phyloP scores from a whole-genome alignment of 306 rosid genomes.

The Alnus rubra region DNA sequence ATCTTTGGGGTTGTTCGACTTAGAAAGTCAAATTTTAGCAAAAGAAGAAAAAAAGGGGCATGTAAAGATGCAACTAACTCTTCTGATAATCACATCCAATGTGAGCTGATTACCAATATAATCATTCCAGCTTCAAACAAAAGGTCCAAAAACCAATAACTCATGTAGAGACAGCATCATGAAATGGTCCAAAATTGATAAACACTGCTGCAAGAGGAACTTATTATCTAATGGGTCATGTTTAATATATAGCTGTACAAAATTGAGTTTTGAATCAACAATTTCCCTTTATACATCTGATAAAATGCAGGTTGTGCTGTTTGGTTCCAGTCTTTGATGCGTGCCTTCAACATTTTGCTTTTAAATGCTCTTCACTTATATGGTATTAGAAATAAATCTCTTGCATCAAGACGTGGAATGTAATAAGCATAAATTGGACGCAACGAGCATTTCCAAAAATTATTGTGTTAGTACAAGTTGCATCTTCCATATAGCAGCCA shows the following conservation, averaged over 20 bases:
- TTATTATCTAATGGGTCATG: neutral
- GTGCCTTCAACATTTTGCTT: neutral
- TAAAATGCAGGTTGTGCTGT: neutral
- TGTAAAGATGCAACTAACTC: neutral
- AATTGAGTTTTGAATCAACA: neutral
- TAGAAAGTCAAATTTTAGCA: neutral
- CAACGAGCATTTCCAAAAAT: neutral
- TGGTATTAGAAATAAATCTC: neutral
- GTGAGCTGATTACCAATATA: neutral
- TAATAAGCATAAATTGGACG: neutral
- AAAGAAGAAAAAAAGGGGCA: neutral
- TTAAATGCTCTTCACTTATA: neutral
- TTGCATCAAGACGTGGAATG: neutral
- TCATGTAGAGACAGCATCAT: neutral
- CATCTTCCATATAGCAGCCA: neutral
- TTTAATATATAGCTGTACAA: neutral
- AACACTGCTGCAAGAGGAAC: neutral
- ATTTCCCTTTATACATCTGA: neutral
- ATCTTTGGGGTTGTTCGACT: neutral
- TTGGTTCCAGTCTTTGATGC: neutral
- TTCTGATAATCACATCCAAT: neutral
- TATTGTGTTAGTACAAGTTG: neutral
- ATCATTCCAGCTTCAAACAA: neutral
- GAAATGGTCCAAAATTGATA: neutral
- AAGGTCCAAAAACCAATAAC: neutral